phyloP scores from a whole-genome alignment of 257 asterid genomes.

The Lycium barbarum region DNA sequence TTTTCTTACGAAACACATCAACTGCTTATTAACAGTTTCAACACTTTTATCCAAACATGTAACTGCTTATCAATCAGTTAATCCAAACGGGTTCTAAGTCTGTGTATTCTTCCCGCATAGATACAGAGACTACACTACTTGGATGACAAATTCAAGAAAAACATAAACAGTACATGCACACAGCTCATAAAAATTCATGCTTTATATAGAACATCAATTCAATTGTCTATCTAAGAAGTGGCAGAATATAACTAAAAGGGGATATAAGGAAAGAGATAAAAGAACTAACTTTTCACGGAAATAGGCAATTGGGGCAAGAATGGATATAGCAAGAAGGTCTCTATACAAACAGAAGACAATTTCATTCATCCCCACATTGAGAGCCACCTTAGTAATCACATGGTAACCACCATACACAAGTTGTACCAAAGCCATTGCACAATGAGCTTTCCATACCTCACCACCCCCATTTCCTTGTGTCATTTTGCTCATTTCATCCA shows the following conservation, averaged over 20 bases:
- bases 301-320: slow-evolving; percentile 92
- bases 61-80: too few species aligned
- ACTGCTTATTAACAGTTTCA: too few species aligned
- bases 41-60: too few species aligned
- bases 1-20: too few species aligned
- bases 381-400: slow-evolving; percentile 93
- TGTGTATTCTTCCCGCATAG: background rate
- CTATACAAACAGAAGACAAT: slow-evolving; percentile 84
- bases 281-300: slow-evolving; percentile 77
- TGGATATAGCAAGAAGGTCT: slow-evolving; percentile 81
- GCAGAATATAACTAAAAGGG: slow-evolving; percentile 6
- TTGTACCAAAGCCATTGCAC: slow-evolving; percentile 89
- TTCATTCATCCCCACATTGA: slow-evolving; percentile 89
- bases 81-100: too few species aligned
- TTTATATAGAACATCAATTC: background rate
- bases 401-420: slow-evolving; percentile 80
- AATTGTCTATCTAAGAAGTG: background rate
- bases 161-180: background rate
- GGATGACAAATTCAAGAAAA: background rate
- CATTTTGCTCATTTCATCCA: slow-evolving; percentile 44
- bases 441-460: slow-evolving; percentile 75
- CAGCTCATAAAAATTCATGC: background rate
- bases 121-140: background rate
- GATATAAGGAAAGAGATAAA: slow-evolving; percentile 8
- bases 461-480: slow-evolving; percentile 57